Conservation (phyloP, 2,329 filamentous ascomycete genomes). For the Arthrobotrys musiformis region DNA sequence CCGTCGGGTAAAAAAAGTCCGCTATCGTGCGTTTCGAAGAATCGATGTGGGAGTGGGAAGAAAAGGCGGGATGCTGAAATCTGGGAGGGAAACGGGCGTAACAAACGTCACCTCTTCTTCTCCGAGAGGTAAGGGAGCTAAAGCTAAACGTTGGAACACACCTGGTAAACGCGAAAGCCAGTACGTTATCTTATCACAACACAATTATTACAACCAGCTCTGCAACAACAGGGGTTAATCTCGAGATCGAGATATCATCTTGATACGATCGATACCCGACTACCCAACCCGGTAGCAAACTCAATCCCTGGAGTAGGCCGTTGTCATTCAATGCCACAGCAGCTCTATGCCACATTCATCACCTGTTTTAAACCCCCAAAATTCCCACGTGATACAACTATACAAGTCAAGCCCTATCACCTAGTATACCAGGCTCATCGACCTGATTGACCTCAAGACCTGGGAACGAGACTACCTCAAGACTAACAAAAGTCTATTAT, state of each 20-base stretch:
- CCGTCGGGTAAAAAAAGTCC: not conserved
- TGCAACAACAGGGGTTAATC: not conserved
- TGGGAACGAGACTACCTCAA: not conserved
- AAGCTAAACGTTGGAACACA: too few species aligned
- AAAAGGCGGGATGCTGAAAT: slow-evolving; percentile 12
- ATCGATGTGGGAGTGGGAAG: not conserved
- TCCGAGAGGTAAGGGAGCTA: slow-evolving; percentile 21
- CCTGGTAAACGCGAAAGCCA: too few species aligned
- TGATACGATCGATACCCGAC: too few species aligned
- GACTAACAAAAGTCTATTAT: not conserved
- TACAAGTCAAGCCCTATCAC: not conserved
- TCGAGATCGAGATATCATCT: not conserved
- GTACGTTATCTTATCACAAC: slow-evolving; percentile 23
- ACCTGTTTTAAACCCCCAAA: not conserved
- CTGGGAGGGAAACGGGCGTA: not conserved
- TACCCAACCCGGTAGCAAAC: not conserved
- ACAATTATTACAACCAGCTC: not conserved
- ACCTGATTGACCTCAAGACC: too few species aligned
- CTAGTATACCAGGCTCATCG: too few species aligned
- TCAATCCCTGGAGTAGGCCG: not conserved
- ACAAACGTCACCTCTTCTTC: slow-evolving; percentile 20
- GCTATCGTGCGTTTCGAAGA: not conserved
- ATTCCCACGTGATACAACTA: not conserved
- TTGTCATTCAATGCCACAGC: not conserved
- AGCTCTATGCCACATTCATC: not conserved